These are phyloP conservation scores for Patellifolia procumbens DNA, from an alignment of 179 eudicot species.

Conservation along the genomic window DNA sequence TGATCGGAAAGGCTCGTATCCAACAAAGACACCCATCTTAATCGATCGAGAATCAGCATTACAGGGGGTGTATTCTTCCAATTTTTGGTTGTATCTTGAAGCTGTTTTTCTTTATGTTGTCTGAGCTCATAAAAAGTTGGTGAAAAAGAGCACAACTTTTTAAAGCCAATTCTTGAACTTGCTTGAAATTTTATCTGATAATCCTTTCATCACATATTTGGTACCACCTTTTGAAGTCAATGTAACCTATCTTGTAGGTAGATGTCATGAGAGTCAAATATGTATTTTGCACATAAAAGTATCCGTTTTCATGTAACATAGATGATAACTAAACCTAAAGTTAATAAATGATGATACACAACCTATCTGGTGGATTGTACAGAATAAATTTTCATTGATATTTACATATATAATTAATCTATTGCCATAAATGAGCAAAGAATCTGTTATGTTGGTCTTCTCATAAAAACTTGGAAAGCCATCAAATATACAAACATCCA, in stretches of 20 bases:
- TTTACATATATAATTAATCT: neutral
- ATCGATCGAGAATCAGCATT: neutral
- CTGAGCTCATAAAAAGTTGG: neutral
- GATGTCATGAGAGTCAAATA: too few relatives aligned
- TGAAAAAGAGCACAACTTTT: conserved; percentile 2
- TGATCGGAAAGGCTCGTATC: neutral
- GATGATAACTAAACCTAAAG: too few relatives aligned
- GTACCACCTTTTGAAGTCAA: neutral
- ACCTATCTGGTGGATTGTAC: neutral
- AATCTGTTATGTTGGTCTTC: conserved; percentile 27
- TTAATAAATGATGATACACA: neutral
- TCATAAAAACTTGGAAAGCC: conserved; percentile 38
- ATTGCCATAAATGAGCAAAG: neutral
- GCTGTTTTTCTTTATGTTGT: neutral
- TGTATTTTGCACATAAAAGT: too few relatives aligned
- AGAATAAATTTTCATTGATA: neutral
- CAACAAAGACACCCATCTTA: conserved; percentile 7
- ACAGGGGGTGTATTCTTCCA: conserved; percentile 1
- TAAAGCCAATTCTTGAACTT: neutral
- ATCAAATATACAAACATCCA: conserved; percentile 50
- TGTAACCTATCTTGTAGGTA: too few relatives aligned
- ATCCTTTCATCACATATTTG: conserved; percentile 1
- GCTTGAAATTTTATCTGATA: neutral
- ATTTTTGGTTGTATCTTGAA: conserved; percentile 5
- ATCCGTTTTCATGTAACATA: too few relatives aligned